Evolutionary conservation across 345 rosid species (phyloP), one percentile per base, ranked within the genome.

Genomic region (Eucalyptus paniculata): DNA sequence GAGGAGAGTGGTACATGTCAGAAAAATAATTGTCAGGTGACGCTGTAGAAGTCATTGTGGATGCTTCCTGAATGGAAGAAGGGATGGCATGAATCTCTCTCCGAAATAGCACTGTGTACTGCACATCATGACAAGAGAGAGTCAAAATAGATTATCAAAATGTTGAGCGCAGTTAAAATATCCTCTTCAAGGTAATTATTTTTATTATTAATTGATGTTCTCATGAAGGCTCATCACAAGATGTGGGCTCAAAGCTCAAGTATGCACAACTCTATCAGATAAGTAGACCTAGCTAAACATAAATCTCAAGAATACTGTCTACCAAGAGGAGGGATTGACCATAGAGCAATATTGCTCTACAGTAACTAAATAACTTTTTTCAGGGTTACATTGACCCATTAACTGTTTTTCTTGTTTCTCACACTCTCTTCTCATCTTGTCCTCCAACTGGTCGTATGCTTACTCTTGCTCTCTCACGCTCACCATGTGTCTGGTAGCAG

Each of bases 1-100:
- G 99, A 90, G 99, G 97, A 93, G 99, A 95, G 60, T 93, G 96
- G 88, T 92, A 96, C 91, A 95, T 96, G 90, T 95, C 98, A 89
- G 99, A 94, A 44, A 97, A 95, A 91, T 98, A 95, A 95, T 95
- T 95, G 90, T 95, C 99, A 58, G 92, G 95, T 12, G 98, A 95
- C 42, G 94, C 91, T 88, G 97, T 87, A 81, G 99, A 91, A 88
- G 95, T 92, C 87, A 94, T 91, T 44, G 99, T 94, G 88, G 96
- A 92, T 56, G 95, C 90, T 90, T 97, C 97, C 91, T 96, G 96
- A 90, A 94, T 94, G 58, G 98, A 94, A 86, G 98, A 94, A 87
- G 99, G 95, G 88, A 95, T 91, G 87, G 99, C 93, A 88, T 92
- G 97, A 87, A 94, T 88, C 87, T 97, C 98, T 93, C 98, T 94